Evolutionary conservation across 257 asterid species (phyloP).

Genomic region (Solanum arcanum): DNA sequence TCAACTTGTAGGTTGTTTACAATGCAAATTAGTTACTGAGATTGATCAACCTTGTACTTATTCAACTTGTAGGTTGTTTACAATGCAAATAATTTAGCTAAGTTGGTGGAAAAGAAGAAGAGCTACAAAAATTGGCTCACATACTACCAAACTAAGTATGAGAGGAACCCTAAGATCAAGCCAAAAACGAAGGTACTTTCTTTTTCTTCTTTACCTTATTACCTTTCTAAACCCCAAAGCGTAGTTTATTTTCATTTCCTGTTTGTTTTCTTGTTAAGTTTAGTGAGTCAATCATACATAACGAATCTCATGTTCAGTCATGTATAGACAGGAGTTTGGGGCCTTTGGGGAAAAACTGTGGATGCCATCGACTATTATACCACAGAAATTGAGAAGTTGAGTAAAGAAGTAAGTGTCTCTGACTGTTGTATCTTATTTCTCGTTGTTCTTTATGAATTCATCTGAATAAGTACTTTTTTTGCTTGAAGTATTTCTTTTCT

Average conservation of each 20-base stretch:
- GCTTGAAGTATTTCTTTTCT: not conserved
- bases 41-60: not conserved
- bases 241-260: not conserved
- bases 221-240: not conserved
- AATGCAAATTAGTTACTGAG: constrained; percentile 31
- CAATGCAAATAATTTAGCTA: constrained; percentile 57
- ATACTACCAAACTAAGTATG: constrained; percentile 60
- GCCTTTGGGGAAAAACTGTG: constrained; percentile 54
- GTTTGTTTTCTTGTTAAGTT: not conserved
- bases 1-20: constrained; percentile 41
- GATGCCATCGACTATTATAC: constrained; percentile 71
- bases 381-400: constrained; percentile 35
- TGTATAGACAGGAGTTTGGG: constrained; percentile 81
- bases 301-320: not conserved
- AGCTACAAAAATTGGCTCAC: constrained; percentile 55
- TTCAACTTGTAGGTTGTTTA: constrained; percentile 41
- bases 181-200: constrained; percentile 56
- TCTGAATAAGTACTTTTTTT: not conserved
- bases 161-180: constrained; percentile 51
- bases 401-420: constrained; percentile 41
- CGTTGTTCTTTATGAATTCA: not conserved
- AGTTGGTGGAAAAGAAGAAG: constrained; percentile 53
- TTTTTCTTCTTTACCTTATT: not conserved
- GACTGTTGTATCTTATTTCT: not conserved
- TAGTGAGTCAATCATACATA: not conserved